Evolutionary conservation across 306 rosid species (phyloP).

Genomic region (apple (Malus domestica)): DNA sequence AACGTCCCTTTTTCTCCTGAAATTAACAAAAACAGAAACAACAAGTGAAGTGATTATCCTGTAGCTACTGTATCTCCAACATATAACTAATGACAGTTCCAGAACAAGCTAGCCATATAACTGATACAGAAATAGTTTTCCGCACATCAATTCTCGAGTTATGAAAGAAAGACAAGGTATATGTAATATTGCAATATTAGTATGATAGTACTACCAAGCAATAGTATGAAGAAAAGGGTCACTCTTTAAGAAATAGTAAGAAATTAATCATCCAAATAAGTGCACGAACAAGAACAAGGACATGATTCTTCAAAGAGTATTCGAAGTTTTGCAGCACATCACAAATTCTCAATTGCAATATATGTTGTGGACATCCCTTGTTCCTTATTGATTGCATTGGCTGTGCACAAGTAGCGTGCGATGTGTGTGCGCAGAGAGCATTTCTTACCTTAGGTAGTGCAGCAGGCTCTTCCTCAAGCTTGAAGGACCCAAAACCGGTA

Average conservation of each 20-base stretch:
- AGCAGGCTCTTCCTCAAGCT: constrained; percentile 46
- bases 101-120: neutral
- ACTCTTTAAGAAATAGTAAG: neutral
- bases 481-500: constrained; percentile 32
- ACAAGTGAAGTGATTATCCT: neutral
- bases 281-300: neutral
- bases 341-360: neutral
- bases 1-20: constrained; percentile 80
- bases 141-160: neutral
- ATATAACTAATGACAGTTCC: neutral
- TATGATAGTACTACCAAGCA: neutral
- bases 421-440: neutral
- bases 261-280: neutral
- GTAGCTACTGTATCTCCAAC: neutral
- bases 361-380: neutral
- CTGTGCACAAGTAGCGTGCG: neutral
- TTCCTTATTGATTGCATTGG: neutral
- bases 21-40: constrained; percentile 20
- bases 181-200: neutral
- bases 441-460: constrained; percentile 56
- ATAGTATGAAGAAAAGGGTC: neutral
- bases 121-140: neutral
- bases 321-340: neutral
- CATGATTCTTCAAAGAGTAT: neutral
- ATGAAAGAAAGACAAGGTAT: neutral